Conservation (phyloP, 371 early-diverging fungal species). For the Apophysomyces ossiformis region DNA sequence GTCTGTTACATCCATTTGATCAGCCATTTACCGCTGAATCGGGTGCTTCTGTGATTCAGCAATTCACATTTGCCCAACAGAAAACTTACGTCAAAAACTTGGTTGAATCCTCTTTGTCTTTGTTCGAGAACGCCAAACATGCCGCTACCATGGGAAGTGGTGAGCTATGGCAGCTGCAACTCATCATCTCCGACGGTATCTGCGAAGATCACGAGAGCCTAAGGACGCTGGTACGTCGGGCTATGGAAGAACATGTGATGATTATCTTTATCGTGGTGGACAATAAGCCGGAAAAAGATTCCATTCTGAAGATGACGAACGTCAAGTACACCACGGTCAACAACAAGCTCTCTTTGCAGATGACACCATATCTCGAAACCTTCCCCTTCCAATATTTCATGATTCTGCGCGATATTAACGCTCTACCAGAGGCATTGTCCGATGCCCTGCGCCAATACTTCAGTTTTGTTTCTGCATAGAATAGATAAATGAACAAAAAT, state of each 20-base stretch:
- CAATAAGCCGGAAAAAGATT: conserved; percentile 82
- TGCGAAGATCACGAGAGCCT: conserved; percentile 92
- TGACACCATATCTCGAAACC: conserved; percentile 92
- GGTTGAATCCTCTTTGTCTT: conserved; percentile 77
- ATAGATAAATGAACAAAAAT: not conserved
- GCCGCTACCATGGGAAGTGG: conserved; percentile 44
- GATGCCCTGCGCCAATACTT: conserved; percentile 97
- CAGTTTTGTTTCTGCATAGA: conserved; percentile 59
- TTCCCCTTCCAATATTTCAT: conserved; percentile 98
- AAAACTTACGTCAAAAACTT: conserved; percentile 84
- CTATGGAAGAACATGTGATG: conserved; percentile 90
- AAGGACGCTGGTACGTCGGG: conserved; percentile 78
- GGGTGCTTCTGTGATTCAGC: conserved; percentile 86
- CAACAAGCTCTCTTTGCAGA: conserved; percentile 71
- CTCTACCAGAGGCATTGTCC: conserved; percentile 87
- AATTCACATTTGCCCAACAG: conserved; percentile 92
- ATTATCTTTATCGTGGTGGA: conserved; percentile 96
- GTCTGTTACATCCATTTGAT: conserved; percentile 92
- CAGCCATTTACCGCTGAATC: conserved; percentile 86
- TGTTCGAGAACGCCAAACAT: conserved; percentile 76
- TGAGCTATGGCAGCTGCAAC: conserved; percentile 95
- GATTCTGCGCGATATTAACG: conserved; percentile 86
- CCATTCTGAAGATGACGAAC: conserved; percentile 86
- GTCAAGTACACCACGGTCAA: conserved; percentile 76
- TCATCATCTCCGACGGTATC: conserved; percentile 97